Conservation (phyloP, 176 grass and related monocot genomes). For the Coix lacrymajobi region DNA sequence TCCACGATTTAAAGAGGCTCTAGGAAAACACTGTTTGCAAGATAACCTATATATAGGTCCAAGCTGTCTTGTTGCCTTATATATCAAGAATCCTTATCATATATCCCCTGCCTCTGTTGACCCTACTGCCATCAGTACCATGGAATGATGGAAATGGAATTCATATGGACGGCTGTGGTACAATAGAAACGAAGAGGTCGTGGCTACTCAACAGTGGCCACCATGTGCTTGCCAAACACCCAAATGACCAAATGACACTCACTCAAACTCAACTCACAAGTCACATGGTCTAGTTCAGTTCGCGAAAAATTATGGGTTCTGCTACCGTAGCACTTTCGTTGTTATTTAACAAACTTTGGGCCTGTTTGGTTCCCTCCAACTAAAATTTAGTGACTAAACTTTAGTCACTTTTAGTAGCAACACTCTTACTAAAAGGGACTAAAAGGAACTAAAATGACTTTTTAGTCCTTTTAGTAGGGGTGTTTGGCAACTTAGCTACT, state of each 20-base stretch:
- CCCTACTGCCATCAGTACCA: background rate
- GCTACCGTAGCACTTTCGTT: too few species aligned
- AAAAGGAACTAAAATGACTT: too few species aligned
- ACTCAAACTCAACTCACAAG: background rate
- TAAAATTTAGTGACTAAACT: too few species aligned
- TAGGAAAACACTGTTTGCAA: background rate
- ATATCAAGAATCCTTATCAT: background rate
- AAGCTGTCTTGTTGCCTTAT: background rate
- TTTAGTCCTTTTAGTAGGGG: too few species aligned
- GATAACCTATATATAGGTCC: background rate
- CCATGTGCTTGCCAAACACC: background rate
- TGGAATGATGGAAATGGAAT: background rate
- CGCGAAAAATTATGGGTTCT: too few species aligned
- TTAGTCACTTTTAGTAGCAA: too few species aligned
- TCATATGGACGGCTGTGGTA: background rate
- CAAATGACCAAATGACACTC: conserved; percentile 8
- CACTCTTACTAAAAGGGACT: too few species aligned
- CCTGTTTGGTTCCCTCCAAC: too few species aligned
- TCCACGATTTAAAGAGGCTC: background rate
- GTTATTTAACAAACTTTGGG: too few species aligned
- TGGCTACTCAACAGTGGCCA: background rate
- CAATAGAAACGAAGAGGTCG: background rate
- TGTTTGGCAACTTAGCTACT: too few species aligned
- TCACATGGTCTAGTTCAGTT: too few species aligned
- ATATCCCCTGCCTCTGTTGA: background rate